These are phyloP conservation scores for Trypanosoma melophagium DNA, from an alignment of 208 protist genomes.

Conservation along the genomic window DNA sequence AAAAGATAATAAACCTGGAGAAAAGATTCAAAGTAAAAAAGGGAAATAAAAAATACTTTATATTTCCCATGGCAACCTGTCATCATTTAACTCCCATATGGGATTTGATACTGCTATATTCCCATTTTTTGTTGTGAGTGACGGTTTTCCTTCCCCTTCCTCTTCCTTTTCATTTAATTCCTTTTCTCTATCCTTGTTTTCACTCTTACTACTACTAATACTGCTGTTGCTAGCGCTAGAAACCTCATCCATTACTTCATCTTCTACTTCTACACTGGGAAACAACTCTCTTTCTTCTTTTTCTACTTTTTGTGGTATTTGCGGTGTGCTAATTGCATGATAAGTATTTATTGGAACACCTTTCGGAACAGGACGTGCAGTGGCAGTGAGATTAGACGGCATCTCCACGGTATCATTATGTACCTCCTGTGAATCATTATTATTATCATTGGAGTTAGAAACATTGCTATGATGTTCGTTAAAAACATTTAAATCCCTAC, in stretches of 20 bases:
- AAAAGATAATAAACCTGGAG: neutral
- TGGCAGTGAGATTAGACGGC: too few species aligned
- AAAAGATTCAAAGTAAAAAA: neutral
- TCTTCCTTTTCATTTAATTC: conserved; percentile 20
- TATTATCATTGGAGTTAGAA: too few species aligned
- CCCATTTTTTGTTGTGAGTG: neutral
- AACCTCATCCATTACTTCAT: neutral
- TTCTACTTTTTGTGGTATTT: neutral
- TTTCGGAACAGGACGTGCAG: too few species aligned
- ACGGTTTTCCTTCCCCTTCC: neutral
- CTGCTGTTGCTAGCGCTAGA: neutral
- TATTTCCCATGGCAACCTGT: neutral
- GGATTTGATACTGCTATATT: neutral
- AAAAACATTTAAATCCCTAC: neutral
- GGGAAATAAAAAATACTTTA: conserved; percentile 7
- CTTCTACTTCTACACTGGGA: too few species aligned
- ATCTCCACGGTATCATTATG: too few species aligned
- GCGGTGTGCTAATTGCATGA: too few species aligned
- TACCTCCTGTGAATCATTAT: too few species aligned
- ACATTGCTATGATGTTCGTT: neutral
- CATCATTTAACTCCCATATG: neutral
- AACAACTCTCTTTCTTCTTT: neutral
- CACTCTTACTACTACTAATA: conserved; percentile 1
- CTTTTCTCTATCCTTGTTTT: conserved; percentile 18
- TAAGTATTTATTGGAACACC: too few species aligned